These are phyloP conservation scores for Tausonia pullulans DNA, from an alignment of 1,284 basidiomycete species.

Conservation along the genomic window DNA sequence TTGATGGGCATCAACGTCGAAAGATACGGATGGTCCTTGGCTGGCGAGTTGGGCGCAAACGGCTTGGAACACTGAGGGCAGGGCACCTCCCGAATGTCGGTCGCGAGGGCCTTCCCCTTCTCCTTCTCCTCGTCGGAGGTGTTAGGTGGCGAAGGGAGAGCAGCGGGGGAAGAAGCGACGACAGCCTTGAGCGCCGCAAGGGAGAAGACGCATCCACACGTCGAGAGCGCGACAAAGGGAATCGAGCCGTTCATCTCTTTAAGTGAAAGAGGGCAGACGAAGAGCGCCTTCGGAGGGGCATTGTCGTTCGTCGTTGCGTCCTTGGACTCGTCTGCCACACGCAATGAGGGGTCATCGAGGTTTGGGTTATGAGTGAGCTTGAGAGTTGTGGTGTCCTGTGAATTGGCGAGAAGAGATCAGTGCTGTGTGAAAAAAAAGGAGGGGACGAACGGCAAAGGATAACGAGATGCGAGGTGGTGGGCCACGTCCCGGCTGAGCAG, in stretches of 20 bases:
- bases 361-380: constrained; percentile 61
- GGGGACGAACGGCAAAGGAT: neutral
- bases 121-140: neutral
- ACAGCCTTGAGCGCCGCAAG: constrained; percentile 61
- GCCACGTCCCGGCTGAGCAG: no score
- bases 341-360: neutral
- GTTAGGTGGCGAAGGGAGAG: neutral
- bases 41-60: constrained; percentile 19
- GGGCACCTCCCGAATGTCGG: neutral
- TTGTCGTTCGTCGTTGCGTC: constrained; percentile 32
- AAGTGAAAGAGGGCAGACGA: constrained; percentile 76
- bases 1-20: constrained; percentile 27
- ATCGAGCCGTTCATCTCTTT: constrained; percentile 87
- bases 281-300: constrained; percentile 46
- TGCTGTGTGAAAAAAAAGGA: no score
- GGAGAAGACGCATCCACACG: constrained; percentile 81
- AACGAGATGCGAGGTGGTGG: neutral
- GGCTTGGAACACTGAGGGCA: constrained; percentile 12
- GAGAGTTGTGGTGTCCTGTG: constrained; percentile 71
- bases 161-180: constrained; percentile 6
- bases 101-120: neutral
- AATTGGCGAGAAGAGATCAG: no score
- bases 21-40: constrained; percentile 7
- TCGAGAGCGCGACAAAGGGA: constrained; percentile 72
- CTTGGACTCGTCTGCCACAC: neutral